Percentiles rank a stretch among this genome's conserved stretches.
These are phyloP conservation scores for Quillaja saponaria DNA, from an alignment of 306 rosid genomes.

Conservation along the genomic window DNA sequence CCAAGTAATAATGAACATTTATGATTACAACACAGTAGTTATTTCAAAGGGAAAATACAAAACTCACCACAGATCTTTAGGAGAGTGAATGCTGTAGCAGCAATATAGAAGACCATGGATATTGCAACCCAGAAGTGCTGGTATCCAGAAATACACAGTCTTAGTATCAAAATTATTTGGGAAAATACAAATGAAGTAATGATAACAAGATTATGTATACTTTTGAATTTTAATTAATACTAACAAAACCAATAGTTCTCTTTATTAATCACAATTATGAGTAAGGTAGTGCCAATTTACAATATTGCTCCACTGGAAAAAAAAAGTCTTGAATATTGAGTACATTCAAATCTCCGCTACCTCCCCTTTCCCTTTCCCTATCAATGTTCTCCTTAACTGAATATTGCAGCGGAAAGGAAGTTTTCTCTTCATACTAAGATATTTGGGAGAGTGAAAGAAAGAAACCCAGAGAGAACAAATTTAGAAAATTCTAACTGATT, in stretches of 20 bases:
- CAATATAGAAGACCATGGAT: slow-evolving; percentile 93
- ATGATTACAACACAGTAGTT: not conserved
- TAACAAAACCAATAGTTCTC: not conserved
- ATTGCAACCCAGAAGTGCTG: slow-evolving; percentile 99
- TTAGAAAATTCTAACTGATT: no score
- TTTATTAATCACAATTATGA: not conserved
- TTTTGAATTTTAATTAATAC: slow-evolving; percentile 24
- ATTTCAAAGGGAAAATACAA: slow-evolving; percentile 21
- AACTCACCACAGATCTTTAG: slow-evolving; percentile 85
- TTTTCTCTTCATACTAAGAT: no score
- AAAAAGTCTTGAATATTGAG: slow-evolving; percentile 4
- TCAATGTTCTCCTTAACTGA: no score
- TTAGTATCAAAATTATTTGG: slow-evolving; percentile 28
- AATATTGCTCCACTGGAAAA: slow-evolving; percentile 12
- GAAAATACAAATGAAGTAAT: slow-evolving; percentile 13
- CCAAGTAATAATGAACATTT: not conserved
- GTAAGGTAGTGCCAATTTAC: slow-evolving; percentile 16
- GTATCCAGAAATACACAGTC: slow-evolving; percentile 34
- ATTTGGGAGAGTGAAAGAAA: no score
- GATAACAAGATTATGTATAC: slow-evolving; percentile 19
- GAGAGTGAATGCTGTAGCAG: slow-evolving; percentile 86
- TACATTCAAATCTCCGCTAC: not conserved
- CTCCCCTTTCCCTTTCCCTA: slow-evolving; percentile 1
- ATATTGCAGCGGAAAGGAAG: no score
- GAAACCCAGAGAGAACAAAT: no score